Evolutionary conservation across 305 asterid species (phyloP).

Genomic region (Fraxinus floribunda): DNA sequence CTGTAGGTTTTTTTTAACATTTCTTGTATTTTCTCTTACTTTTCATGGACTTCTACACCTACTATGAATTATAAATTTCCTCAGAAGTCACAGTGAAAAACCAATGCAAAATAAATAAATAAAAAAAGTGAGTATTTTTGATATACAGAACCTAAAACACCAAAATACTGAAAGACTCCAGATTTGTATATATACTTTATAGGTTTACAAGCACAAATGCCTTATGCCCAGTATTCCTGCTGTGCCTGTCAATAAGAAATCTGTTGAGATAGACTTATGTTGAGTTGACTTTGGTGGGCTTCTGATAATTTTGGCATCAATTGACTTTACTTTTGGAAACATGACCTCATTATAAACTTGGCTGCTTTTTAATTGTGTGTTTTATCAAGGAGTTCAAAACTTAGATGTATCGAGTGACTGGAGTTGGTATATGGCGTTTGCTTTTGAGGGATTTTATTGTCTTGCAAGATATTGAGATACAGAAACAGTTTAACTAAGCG

Average conservation of each 20-base stretch:
- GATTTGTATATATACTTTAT: not conserved
- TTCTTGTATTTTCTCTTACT: not conserved
- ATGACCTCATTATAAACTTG: not conserved
- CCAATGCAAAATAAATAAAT: not conserved
- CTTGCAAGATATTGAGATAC: not conserved
- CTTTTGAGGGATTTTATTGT: not conserved
- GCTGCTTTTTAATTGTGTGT: not conserved
- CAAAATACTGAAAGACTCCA: not conserved
- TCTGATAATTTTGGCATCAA: slow-evolving; percentile 1
- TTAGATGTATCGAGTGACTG: not conserved
- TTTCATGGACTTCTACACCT: not conserved
- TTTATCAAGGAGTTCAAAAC: not conserved
- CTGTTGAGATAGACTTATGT: not conserved
- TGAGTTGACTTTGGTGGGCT: slow-evolving; percentile 2
- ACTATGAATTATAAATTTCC: not conserved
- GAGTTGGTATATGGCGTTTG: not conserved
- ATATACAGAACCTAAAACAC: not conserved
- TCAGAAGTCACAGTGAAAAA: not conserved
- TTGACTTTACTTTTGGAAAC: not conserved
- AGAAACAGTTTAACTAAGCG: not conserved
- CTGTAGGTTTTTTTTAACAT: not conserved
- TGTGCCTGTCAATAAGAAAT: not conserved
- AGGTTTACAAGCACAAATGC: not conserved
- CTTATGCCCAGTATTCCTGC: not conserved
- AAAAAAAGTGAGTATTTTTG: not conserved